A percentile compares a stretch with the other conserved stretches of the same genome.
These are phyloP conservation scores for Colletotrichum sp. DNA, from an alignment of 2,329 filamentous ascomycete genomes.

Conservation along the genomic window DNA sequence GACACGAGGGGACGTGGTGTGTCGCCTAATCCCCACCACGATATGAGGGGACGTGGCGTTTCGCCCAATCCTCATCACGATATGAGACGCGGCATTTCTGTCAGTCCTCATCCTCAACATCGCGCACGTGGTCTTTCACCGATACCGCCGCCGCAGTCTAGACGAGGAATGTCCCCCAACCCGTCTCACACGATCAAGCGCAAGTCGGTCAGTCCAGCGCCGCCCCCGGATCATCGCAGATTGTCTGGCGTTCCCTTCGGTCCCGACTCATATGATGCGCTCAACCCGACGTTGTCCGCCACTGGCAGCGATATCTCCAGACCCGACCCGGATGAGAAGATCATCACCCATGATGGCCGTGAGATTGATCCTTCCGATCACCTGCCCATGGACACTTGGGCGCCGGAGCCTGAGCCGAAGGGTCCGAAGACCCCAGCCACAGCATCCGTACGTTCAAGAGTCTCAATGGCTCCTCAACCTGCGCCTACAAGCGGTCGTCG, in stretches of 20 bases:
- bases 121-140: conserved; percentile 38
- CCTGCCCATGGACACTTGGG: conserved; percentile 78
- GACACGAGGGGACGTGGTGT: background rate
- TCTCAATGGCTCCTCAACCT: conserved; percentile 55
- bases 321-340: conserved; percentile 66
- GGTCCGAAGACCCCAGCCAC: conserved; percentile 30
- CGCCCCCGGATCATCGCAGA: conserved; percentile 55
- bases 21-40: conserved; percentile 38
- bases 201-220: conserved; percentile 78
- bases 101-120: conserved; percentile 49
- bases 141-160: conserved; percentile 39
- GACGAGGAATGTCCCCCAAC: conserved; percentile 45
- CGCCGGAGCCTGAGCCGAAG: conserved; percentile 72
- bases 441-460: conserved; percentile 33
- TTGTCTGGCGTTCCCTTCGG: conserved; percentile 72
- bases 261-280: conserved; percentile 76
- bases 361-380: conserved; percentile 84
- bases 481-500: conserved; percentile 56
- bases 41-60: conserved; percentile 46
- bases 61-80: conserved; percentile 27
- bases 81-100: conserved; percentile 41
- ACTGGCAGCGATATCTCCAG: conserved; percentile 25
- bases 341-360: conserved; percentile 76
- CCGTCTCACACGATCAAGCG: conserved; percentile 63
- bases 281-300: conserved; percentile 63